Evolutionary conservation across 306 rosid genomes (phyloP).

Genomic region (Cicer arietinum): DNA sequence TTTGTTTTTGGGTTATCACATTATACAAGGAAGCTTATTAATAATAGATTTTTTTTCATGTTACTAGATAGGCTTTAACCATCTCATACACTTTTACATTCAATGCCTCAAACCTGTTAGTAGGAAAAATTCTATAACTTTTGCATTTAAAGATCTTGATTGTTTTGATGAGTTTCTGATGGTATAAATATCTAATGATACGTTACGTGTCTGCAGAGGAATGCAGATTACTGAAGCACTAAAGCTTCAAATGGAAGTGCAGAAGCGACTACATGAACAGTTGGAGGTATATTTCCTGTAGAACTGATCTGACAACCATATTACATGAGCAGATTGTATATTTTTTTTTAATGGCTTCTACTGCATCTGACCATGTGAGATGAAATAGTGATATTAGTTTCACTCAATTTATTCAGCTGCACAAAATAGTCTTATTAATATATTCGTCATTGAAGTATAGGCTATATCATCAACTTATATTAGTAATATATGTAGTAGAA

Average conservation of each 20-base stretch:
- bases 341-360: constrained; percentile 15
- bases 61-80: constrained; percentile 20
- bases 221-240: constrained; percentile 97
- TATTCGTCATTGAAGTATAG: neutral
- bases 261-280: constrained; percentile 97
- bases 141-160: constrained; percentile 23
- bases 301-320: constrained; percentile 30
- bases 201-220: constrained; percentile 63
- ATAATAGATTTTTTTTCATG: neutral
- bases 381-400: constrained; percentile 26
- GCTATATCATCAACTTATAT: constrained; percentile 7
- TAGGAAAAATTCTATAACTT: neutral
- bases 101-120: constrained; percentile 9
- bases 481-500: neutral
- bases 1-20: constrained; percentile 24
- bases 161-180: constrained; percentile 22
- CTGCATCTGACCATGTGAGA: constrained; percentile 31
- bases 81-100: neutral
- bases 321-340: constrained; percentile 5
- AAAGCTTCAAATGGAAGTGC: constrained; percentile 99
- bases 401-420: constrained; percentile 6
- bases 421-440: constrained; percentile 16
- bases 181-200: constrained; percentile 15
- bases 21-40: constrained; percentile 25
- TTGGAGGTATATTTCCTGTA: constrained; percentile 72